These are phyloP conservation scores for Ogataea pilisensis DNA, from an alignment of 805 yeast species.

Conservation along the genomic window DNA sequence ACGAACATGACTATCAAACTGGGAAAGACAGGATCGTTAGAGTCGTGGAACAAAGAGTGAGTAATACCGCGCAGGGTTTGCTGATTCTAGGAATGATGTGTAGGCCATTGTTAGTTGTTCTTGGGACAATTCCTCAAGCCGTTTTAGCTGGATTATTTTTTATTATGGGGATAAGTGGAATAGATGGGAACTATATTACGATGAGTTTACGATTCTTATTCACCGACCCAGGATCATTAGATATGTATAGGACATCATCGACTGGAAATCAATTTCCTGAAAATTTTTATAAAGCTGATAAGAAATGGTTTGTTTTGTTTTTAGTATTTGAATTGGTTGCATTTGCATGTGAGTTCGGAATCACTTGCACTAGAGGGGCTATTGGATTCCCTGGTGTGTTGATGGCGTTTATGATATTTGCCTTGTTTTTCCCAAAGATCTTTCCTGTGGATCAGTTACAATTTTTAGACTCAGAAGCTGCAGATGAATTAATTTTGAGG, in stretches of 20 bases:
- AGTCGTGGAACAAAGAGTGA: constrained; percentile 86
- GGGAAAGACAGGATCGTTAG: constrained; percentile 34
- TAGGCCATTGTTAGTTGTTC: constrained; percentile 74
- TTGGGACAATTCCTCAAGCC: constrained; percentile 87
- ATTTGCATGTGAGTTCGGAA: constrained; percentile 76
- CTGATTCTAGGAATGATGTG: constrained; percentile 85
- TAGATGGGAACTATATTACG: constrained; percentile 62
- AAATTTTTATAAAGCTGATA: constrained; percentile 25
- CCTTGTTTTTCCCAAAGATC: constrained; percentile 56
- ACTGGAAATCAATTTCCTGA: constrained; percentile 15
- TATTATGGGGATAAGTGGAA: constrained; percentile 85
- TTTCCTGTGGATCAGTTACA: constrained; percentile 60
- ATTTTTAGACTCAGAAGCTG: constrained; percentile 51
- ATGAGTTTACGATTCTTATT: constrained; percentile 58
- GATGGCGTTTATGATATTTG: constrained; percentile 62
- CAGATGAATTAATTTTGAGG: constrained; percentile 28
- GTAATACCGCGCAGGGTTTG: constrained; percentile 82
- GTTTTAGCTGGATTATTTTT: constrained; percentile 90
- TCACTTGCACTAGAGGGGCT: constrained; percentile 84
- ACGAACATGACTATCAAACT: constrained; percentile 34
- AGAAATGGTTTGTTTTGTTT: constrained; percentile 53
- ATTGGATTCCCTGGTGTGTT: constrained; percentile 91
- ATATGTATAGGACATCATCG: too few relatives aligned
- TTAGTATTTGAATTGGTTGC: constrained; percentile 58
- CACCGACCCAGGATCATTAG: constrained; percentile 45